Evolutionary conservation across 768 basidiomycete genomes (phyloP).

Genomic region (Mycena olivaceomarginata): DNA sequence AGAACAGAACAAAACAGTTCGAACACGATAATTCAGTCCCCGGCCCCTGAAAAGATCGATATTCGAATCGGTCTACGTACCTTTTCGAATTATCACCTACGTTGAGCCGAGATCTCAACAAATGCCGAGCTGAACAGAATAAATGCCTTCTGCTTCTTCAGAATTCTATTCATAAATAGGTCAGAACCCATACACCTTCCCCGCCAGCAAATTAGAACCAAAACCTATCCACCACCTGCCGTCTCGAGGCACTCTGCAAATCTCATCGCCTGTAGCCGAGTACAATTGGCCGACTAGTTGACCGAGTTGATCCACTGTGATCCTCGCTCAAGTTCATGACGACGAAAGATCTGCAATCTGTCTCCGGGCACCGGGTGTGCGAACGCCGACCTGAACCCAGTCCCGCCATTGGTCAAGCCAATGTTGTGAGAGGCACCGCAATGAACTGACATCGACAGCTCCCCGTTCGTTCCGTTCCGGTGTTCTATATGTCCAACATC

Average conservation of each 20-base stretch:
- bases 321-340: background rate
- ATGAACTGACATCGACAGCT: background rate
- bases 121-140: background rate
- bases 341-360: conserved; percentile 3
- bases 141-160: background rate
- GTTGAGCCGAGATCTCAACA: conserved; percentile 4
- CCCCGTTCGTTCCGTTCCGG: background rate
- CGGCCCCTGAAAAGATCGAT: no score
- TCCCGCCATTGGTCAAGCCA: no score
- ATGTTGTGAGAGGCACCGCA: background rate
- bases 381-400: background rate
- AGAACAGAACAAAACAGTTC: background rate
- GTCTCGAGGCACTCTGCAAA: background rate
- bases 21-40: background rate
- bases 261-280: background rate
- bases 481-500: background rate
- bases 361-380: background rate
- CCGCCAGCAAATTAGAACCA: background rate
- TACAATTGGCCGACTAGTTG: background rate
- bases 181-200: background rate
- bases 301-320: background rate
- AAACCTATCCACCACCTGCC: background rate
- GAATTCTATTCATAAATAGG: background rate
- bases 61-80: no score
- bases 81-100: background rate